These are phyloP conservation scores for Fusarium newnesense DNA, from an alignment of 2,329 filamentous ascomycete species.

Conservation along the genomic window DNA sequence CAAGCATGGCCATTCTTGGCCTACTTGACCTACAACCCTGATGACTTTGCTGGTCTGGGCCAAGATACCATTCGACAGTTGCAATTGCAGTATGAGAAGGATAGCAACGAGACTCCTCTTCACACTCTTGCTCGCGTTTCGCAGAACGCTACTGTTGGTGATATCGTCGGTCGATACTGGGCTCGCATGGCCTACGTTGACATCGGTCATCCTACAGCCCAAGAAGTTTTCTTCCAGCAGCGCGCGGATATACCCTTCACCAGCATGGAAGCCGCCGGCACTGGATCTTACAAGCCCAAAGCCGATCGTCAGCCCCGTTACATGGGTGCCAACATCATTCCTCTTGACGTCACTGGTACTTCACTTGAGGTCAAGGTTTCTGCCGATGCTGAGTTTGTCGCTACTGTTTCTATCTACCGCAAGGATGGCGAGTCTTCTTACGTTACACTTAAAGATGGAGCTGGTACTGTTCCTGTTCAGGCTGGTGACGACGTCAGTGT, in stretches of 20 bases:
- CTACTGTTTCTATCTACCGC: constrained; percentile 52
- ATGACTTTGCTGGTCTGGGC: constrained; percentile 54
- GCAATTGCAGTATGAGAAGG: constrained; percentile 54
- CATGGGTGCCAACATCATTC: constrained; percentile 62
- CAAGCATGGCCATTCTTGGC: constrained; percentile 62
- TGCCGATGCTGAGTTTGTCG: constrained; percentile 51
- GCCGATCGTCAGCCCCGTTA: constrained; percentile 55
- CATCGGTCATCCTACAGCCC: constrained; percentile 56
- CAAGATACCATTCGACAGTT: constrained; percentile 55
- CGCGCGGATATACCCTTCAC: constrained; percentile 52
- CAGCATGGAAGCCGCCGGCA: constrained; percentile 52
- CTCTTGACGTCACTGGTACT: constrained; percentile 50
- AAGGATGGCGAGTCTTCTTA: constrained; percentile 49
- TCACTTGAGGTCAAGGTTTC: constrained; percentile 50
- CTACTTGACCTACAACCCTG: constrained; percentile 61
- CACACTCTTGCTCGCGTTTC: constrained; percentile 56
- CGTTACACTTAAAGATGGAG: constrained; percentile 48
- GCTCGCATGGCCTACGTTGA: constrained; percentile 64
- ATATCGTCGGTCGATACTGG: constrained; percentile 61
- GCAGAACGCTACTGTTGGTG: constrained; percentile 46
- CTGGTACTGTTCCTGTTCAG: constrained; percentile 48
- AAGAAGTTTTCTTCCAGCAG: constrained; percentile 51
- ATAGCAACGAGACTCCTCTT: constrained; percentile 61
- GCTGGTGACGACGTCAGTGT: constrained; percentile 56
- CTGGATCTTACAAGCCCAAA: constrained; percentile 56